phyloP scores from a whole-genome alignment of 2,329 filamentous ascomycete species.

The Sarocladium strictum region DNA sequence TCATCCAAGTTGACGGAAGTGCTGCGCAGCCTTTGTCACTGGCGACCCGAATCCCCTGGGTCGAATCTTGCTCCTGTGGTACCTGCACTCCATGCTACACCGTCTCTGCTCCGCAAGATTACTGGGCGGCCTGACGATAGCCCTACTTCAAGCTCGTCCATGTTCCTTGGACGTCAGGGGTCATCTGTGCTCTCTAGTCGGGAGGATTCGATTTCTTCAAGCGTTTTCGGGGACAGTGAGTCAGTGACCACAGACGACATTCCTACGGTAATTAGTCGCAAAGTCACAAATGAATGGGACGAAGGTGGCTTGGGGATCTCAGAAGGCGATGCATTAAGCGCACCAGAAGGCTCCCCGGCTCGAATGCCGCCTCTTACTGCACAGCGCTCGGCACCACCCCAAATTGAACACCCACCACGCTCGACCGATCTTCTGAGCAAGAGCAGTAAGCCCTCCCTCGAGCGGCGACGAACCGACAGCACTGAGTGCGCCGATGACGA shows the following conservation, averaged over 20 bases:
- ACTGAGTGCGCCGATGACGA: constrained; percentile 89
- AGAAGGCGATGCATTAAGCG: constrained; percentile 44
- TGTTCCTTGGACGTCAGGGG: constrained; percentile 62
- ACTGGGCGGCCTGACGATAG: constrained; percentile 67
- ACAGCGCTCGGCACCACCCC: constrained; percentile 59
- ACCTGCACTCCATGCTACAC: constrained; percentile 42
- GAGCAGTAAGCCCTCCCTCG: constrained; percentile 63
- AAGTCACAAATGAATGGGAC: constrained; percentile 71
- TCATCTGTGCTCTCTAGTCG: constrained; percentile 77
- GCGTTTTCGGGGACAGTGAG: constrained; percentile 81
- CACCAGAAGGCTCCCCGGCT: constrained; percentile 24
- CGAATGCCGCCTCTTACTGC: constrained; percentile 48
- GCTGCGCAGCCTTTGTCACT: constrained; percentile 81
- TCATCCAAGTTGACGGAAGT: constrained; percentile 86
- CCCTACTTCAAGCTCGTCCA: constrained; percentile 71
- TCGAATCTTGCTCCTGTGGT: constrained; percentile 6
- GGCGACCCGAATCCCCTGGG: constrained; percentile 67
- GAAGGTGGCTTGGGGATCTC: constrained; percentile 75
- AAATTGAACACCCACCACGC: constrained; percentile 48
- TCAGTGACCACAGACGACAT: constrained; percentile 72
- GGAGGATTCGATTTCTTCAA: constrained; percentile 83
- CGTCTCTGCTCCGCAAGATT: constrained; percentile 60
- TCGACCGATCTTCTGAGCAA: constrained; percentile 66
- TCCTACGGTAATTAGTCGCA: constrained; percentile 68
- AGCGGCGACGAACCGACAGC: constrained; percentile 67